Conservation (phyloP, 495 filamentous ascomycete genomes). For the Penicillium canescens region DNA sequence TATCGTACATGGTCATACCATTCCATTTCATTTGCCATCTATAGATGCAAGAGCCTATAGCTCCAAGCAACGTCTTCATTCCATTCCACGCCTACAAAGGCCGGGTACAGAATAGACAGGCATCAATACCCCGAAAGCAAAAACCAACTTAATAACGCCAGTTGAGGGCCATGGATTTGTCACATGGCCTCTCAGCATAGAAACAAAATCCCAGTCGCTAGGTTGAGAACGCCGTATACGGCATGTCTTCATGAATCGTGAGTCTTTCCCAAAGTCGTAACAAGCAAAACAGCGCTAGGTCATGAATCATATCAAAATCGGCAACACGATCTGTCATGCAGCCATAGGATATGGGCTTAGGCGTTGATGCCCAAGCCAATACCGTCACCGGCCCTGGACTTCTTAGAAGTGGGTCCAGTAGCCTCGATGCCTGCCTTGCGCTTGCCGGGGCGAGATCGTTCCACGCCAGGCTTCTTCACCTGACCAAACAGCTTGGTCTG, state of each 20-base stretch:
- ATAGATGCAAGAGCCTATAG: neutral
- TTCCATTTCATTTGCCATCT: constrained; percentile 6
- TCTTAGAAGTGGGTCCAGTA: constrained; percentile 55
- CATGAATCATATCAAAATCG: constrained; percentile 25
- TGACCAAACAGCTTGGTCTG: constrained; percentile 72
- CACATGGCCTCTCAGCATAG: constrained; percentile 2
- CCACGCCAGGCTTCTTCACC: constrained; percentile 57
- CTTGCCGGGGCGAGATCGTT: constrained; percentile 47
- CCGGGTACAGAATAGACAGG: neutral
- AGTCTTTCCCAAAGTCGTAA: constrained; percentile 22
- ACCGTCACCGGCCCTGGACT: constrained; percentile 51
- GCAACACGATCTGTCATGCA: neutral
- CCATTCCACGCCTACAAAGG: neutral
- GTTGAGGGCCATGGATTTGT: constrained; percentile 4
- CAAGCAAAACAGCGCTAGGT: constrained; percentile 23
- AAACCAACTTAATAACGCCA: constrained; percentile 7
- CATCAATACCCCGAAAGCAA: constrained; percentile 11
- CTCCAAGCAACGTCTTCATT: neutral
- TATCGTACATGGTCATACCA: constrained; percentile 24
- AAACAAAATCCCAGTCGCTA: constrained; percentile 14
- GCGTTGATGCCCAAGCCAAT: constrained; percentile 66
- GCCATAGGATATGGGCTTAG: constrained; percentile 26
- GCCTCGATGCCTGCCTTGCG: constrained; percentile 55
- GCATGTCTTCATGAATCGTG: constrained; percentile 37
- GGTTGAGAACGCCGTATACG: constrained; percentile 14